Evolutionary conservation across 805 yeast species (phyloP), one percentile per base, ranked within the genome.

Genomic region (Suhomyces kilbournensis): DNA sequence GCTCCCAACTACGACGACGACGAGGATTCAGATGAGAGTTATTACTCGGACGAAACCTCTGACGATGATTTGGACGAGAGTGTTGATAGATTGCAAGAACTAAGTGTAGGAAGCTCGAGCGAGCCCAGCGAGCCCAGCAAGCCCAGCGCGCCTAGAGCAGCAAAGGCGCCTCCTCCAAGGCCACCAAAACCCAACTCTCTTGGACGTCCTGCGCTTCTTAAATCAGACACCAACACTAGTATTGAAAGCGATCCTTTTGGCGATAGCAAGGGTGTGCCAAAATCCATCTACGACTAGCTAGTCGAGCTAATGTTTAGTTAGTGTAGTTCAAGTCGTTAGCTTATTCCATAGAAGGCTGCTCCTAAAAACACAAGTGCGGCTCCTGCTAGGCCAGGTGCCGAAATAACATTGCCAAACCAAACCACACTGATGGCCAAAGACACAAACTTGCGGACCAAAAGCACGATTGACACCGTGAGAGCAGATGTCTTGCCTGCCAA

Each of bases 401-500:
- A 61, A 48, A 85, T 59, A 2, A 58, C 54, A 59, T 77, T 81
- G 19, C 77, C 78, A 64, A 85, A 86, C 2, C 84, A 42, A 34
- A 67, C 59, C 51, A 84, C 72, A 52, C 90, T 84, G 20, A 88
- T 57, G 34, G 82, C 48, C 53, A 88, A 68, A 51, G 89, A 83
- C 8, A 77, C 65, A 53, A 86, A 80, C 64, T 86, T 85, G 46
- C 94, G 74, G 9, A 86, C 64, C 34, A 84, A 71, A 23, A 87
- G 69, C 0, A 84, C 79, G 10, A 88, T 79, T 0, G 84, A 77
- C 2, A 87, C 79, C 0, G 89, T 83, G 43, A 88, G 63, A 0
- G 92, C 86, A n/a, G 80, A 72, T 1, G 85, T 76, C 7, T 64
- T 64, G 17, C 86, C 81, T 0, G 85, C 82, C 22, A 88, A 68